Base-by-base conservation (phyloP, 208 protist species). In the Leishmania tarentolae region DNA sequence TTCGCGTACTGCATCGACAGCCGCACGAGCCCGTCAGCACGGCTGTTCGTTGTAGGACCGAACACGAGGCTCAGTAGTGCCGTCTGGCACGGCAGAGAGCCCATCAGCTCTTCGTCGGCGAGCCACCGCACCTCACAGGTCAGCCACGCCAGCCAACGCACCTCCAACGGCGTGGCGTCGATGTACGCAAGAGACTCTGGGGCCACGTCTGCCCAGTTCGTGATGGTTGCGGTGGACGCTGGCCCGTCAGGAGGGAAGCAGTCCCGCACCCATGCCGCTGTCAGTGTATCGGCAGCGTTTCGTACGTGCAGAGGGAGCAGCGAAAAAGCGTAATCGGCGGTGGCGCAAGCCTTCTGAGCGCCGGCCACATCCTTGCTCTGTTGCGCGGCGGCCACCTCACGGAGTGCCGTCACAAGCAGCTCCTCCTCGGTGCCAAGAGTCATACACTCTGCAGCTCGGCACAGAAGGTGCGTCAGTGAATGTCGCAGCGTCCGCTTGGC, bases 101-200 rank as follows among this genome's bases (percentile, higher is more conserved):
- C 81, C 56, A 73, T 72, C 70, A 85, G 52, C 57, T 81, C 76
- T 63, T 80, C 78, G 63, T 81, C 80, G n/a, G 78, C 76, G 37
- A 85, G 81, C 40, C 75, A 76, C 24, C 68, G 76, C 71, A 85
- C 76, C 47, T 85, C 81, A 52, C 53, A 80, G 19, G 66, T 72
- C 42, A 85, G 81, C 81, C 81, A 85, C 0, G 81, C 81, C 50
- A 85, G 70, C 81, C 81, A 85, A 19, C 81, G 81, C 53, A 52
- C 40, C 21, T 85, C 81, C 47, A 85, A 66, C 42, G 81, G 35
- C 8, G 81, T 81, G 47, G 46, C 24, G 24, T n/a, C 35, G 15
- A 70, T 46, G 78, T 80, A 85, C 6, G 11, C 15, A 35, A 57
- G n/a, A 31, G 81, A 57, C 47, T 85, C 81, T 0, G 81, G 61